Conservation (phyloP, 1,284 basidiomycete species). For the Clitocybe nebularis region DNA sequence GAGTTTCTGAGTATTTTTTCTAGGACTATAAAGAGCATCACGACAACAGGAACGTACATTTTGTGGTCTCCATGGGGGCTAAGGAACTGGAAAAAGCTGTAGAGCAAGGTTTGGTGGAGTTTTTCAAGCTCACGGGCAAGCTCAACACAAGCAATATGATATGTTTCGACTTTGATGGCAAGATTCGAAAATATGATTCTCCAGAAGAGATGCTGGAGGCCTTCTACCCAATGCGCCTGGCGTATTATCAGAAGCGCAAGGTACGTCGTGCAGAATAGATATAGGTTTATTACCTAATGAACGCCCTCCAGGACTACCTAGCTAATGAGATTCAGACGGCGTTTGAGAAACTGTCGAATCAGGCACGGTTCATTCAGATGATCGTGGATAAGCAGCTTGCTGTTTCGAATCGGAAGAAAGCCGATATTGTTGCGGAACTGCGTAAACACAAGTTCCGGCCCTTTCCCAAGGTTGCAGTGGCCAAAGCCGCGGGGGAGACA, state of each 20-base stretch:
- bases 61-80: slow-evolving; percentile 79
- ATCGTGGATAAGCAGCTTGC: slow-evolving; percentile 87
- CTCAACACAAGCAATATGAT: slow-evolving; percentile 97
- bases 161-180: slow-evolving; percentile 93
- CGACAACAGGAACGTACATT: slow-evolving; percentile 91
- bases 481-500: slow-evolving; percentile 68
- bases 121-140: slow-evolving; percentile 86
- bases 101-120: slow-evolving; percentile 84
- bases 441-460: slow-evolving; percentile 84
- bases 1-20: slow-evolving; percentile 6
- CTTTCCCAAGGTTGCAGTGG: slow-evolving; percentile 78
- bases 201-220: slow-evolving; percentile 94
- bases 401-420: slow-evolving; percentile 92
- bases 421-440: slow-evolving; percentile 82
- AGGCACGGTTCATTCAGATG: slow-evolving; percentile 97
- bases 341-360: slow-evolving; percentile 88
- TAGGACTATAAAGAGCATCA: slow-evolving; percentile 97
- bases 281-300: background rate
- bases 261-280: slow-evolving; percentile 34
- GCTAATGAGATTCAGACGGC: slow-evolving; percentile 82
- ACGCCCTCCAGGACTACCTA: slow-evolving; percentile 67
- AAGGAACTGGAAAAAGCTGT: slow-evolving; percentile 87
- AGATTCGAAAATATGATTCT: slow-evolving; percentile 91
- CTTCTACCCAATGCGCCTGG: slow-evolving; percentile 87
- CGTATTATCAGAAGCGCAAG: slow-evolving; percentile 95